These are phyloP conservation scores for Isabelozyma heimii DNA, from an alignment of 805 yeast species.

Conservation along the genomic window DNA sequence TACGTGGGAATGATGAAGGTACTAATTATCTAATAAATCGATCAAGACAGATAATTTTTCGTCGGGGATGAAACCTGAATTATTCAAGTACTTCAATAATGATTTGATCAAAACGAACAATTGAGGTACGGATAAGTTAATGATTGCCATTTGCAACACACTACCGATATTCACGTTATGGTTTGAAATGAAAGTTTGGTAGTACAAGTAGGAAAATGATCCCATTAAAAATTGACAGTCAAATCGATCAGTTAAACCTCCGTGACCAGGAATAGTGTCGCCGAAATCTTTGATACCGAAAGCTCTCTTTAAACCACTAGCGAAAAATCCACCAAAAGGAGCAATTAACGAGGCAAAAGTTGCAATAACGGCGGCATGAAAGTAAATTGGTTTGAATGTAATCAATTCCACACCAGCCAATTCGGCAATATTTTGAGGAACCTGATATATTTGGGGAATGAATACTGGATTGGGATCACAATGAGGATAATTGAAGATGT, in stretches of 20 bases:
- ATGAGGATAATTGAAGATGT: conserved; percentile 56
- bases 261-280: conserved; percentile 98
- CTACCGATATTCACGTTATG: conserved; percentile 71
- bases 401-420: conserved; percentile 45
- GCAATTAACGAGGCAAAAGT: conserved; percentile 96
- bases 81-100: conserved; percentile 52
- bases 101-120: conserved; percentile 60
- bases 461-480: conserved; percentile 93
- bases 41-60: conserved; percentile 24
- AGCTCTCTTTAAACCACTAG: conserved; percentile 95
- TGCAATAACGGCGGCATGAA: conserved; percentile 83
- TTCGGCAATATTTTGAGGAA: conserved; percentile 67
- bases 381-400: conserved; percentile 79
- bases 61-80: conserved; percentile 25
- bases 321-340: conserved; percentile 98
- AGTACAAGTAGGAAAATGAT: conserved; percentile 86
- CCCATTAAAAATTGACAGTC: conserved; percentile 99
- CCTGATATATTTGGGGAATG: conserved; percentile 68
- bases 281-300: conserved; percentile 97
- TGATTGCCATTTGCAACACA: conserved; percentile 70
- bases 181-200: conserved; percentile 83
- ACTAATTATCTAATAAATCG: conserved; percentile 25
- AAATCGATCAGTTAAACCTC: conserved; percentile 95
- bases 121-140: conserved; percentile 65
- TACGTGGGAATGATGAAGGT: not conserved